Evolutionary conservation across 257 asterid genomes (phyloP).

Genomic region (Salvia hispanica): DNA sequence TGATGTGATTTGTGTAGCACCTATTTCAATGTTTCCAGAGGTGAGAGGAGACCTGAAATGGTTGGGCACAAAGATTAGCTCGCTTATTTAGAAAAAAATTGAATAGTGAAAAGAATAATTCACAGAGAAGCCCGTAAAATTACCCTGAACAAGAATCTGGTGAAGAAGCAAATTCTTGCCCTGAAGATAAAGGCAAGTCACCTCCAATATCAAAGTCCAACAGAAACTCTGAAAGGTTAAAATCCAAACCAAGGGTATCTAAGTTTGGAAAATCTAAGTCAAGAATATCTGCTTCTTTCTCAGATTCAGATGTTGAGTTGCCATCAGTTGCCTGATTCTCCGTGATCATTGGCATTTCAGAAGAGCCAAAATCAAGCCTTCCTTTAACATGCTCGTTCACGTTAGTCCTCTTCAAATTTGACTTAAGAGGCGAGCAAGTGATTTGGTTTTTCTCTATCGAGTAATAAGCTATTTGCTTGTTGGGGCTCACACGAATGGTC

Average conservation of each 20-base stretch:
- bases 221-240: slow-evolving; percentile 55
- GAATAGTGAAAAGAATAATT: background rate
- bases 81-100: background rate
- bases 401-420: slow-evolving; percentile 48
- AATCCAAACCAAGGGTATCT: slow-evolving; percentile 68
- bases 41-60: slow-evolving; percentile 57
- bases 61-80: slow-evolving; percentile 18
- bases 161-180: slow-evolving; percentile 49
- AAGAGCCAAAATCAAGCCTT: slow-evolving; percentile 76
- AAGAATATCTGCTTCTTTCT: slow-evolving; percentile 57
- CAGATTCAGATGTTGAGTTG: slow-evolving; percentile 65
- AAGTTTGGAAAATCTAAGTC: slow-evolving; percentile 70
- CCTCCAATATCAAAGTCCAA: slow-evolving; percentile 45
- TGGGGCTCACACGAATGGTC: slow-evolving; percentile 78
- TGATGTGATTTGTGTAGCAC: slow-evolving; percentile 45
- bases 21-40: slow-evolving; percentile 41
- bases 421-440: slow-evolving; percentile 69
- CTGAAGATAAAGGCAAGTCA: slow-evolving; percentile 38
- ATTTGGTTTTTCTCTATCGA: slow-evolving; percentile 77
- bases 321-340: slow-evolving; percentile 53
- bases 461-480: slow-evolving; percentile 70
- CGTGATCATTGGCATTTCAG: slow-evolving; percentile 50
- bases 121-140: slow-evolving; percentile 11
- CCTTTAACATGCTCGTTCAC: slow-evolving; percentile 76
- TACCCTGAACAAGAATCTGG: slow-evolving; percentile 53